A percentile compares a stretch with the other conserved stretches of the same genome.
phyloP scores from a whole-genome alignment of 371 early-diverging fungal genomes.

The Batkoa obscura region DNA sequence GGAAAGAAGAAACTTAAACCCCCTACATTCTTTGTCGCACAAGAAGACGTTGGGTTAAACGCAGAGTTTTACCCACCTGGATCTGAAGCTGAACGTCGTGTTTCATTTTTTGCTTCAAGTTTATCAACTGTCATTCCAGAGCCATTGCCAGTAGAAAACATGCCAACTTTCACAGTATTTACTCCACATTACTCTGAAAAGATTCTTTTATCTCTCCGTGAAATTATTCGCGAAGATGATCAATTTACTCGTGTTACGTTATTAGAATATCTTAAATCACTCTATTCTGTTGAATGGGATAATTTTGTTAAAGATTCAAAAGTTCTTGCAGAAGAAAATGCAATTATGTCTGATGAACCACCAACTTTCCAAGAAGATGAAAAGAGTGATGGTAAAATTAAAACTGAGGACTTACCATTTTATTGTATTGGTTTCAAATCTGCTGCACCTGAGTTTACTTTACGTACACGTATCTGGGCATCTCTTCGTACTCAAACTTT shows the following conservation, averaged over 20 bases:
- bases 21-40: constrained; percentile 69
- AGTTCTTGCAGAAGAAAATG: constrained; percentile 47
- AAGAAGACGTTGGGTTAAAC: constrained; percentile 57
- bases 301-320: constrained; percentile 82
- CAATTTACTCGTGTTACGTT: constrained; percentile 59
- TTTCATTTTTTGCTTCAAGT: constrained; percentile 77
- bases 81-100: constrained; percentile 70
- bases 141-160: constrained; percentile 57
- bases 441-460: constrained; percentile 57
- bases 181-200: constrained; percentile 83
- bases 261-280: constrained; percentile 68
- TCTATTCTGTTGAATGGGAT: constrained; percentile 73
- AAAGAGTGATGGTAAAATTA: not conserved
- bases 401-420: constrained; percentile 49
- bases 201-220: constrained; percentile 61
- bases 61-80: constrained; percentile 56
- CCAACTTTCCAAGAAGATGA: constrained; percentile 5
- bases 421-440: constrained; percentile 69
- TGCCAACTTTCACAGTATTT: constrained; percentile 77
- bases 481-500: constrained; percentile 77
- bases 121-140: constrained; percentile 70
- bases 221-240: constrained; percentile 72
- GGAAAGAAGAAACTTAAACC: constrained; percentile 47
- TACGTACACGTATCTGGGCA: constrained; percentile 81
- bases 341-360: constrained; percentile 10